Evolutionary conservation across 2,329 filamentous ascomycete species (phyloP).

Genomic region (Colletotrichum sp.): DNA sequence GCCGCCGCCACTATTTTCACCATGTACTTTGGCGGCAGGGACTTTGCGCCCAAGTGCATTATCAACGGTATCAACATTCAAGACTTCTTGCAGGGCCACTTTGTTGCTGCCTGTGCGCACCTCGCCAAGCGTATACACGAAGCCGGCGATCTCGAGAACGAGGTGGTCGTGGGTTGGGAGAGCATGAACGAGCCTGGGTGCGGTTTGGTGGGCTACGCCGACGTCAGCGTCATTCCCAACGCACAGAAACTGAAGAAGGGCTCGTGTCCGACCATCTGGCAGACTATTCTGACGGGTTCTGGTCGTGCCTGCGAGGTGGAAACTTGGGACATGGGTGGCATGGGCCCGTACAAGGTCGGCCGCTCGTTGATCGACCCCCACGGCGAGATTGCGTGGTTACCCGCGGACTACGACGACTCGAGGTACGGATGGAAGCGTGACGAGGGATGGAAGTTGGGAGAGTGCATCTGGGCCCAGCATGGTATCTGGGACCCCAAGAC

Average conservation of each 20-base stretch:
- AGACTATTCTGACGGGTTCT: constrained; percentile 89
- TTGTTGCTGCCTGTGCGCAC: constrained; percentile 78
- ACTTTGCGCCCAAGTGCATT: constrained; percentile 95
- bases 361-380: constrained; percentile 84
- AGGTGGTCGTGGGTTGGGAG: constrained; percentile 94
- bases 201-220: constrained; percentile 82
- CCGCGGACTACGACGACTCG: constrained; percentile 81
- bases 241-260: constrained; percentile 93
- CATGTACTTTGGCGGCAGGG: constrained; percentile 86
- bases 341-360: constrained; percentile 91
- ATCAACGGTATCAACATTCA: constrained; percentile 96
- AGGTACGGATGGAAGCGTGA: constrained; percentile 92
- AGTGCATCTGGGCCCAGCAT: constrained; percentile 96
- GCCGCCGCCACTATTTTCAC: constrained; percentile 92
- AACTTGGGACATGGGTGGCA: constrained; percentile 90
- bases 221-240: constrained; percentile 80
- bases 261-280: constrained; percentile 92
- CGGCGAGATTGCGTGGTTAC: constrained; percentile 84
- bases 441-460: constrained; percentile 87
- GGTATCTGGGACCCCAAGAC: constrained; percentile 88
- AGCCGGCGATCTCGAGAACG: constrained; percentile 85
- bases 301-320: constrained; percentile 89
- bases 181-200: constrained; percentile 94
- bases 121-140: constrained; percentile 86
- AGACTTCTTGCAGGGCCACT: constrained; percentile 90